Base-by-base conservation (phyloP, 345 rosid genomes). In the Linum tenue region DNA sequence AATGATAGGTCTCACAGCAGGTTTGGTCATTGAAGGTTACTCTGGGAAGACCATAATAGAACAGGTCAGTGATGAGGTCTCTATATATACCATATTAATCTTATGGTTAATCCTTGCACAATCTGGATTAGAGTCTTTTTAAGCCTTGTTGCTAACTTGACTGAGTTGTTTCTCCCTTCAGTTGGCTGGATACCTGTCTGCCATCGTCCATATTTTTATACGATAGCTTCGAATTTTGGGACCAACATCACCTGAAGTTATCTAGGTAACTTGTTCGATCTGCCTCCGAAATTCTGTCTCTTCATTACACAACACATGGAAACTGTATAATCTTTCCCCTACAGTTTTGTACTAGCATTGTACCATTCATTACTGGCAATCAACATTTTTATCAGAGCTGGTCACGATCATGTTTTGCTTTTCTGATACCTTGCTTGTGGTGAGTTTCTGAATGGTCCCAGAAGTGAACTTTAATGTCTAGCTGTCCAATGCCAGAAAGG, bases 1-100 rank as follows among this genome's bases (percentile, higher is more conserved):
- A 55, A 82, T 86, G 91, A 82, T 90, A 36, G 99, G 99, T 69
- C 94, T 90, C 69, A 73, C 83, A 4, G 81, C 79, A 62, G 96
- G 86, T 58, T 78, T 90, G 67, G 89, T 88, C 39, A 83, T 90
- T 56, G 97, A 94, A 90, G 90, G 87, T n/a, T 85, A 81, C 43
- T 88, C 92, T 0, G 97, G 97, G 15, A 78, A 88, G 75, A 71
- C 83, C 63, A 69, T 90, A 60, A 55, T 83, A 7, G 79, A 77
- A 37, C 99, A 90, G 97, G 97, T 86, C 76, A 69, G 57, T 22
- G 31, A 22, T 22, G 31, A 22, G 31, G 31, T 22, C 31, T 22
- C 31, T 22, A 22, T 22, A 22, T 22, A 22, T 22, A 22, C 1
- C 31, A 7, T 22, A 44, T 22, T 6, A 3, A 1, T 36, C 2